Conservation (phyloP, 208 protist genomes). For the Herpetomonas tarakana region DNA sequence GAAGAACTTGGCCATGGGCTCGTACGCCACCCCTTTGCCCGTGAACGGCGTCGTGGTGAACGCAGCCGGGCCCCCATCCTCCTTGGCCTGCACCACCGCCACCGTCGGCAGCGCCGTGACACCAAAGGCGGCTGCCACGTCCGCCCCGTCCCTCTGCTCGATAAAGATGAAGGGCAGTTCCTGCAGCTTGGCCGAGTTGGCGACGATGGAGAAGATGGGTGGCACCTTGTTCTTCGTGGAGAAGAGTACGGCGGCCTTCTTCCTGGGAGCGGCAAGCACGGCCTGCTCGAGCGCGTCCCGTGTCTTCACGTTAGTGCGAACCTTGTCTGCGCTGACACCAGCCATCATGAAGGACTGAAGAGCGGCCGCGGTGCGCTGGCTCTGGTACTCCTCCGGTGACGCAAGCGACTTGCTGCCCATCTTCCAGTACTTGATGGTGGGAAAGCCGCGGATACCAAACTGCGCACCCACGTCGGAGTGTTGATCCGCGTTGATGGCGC, state of each 20-base stretch:
- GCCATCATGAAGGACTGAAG: constrained; percentile 59
- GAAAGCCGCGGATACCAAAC: constrained; percentile 84
- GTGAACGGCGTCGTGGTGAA: constrained; percentile 29
- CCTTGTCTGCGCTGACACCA: constrained; percentile 34
- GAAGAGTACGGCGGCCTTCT: constrained; percentile 68
- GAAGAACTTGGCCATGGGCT: constrained; percentile 69
- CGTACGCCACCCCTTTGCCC: constrained; percentile 52
- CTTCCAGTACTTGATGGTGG: constrained; percentile 93
- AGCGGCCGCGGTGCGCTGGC: constrained; percentile 52
- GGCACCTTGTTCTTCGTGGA: constrained; percentile 74
- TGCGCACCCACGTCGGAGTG: constrained; percentile 58
- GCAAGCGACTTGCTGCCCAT: constrained; percentile 51
- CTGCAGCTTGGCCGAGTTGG: constrained; percentile 64
- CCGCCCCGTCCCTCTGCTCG: constrained; percentile 16
- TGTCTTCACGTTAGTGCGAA: constrained; percentile 23
- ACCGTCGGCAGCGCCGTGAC: constrained; percentile 54
- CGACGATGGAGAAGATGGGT: constrained; percentile 76
- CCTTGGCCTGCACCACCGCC: constrained; percentile 28
- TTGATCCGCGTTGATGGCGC: constrained; percentile 80
- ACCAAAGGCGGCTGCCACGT: constrained; percentile 30
- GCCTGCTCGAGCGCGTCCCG: constrained; percentile 27
- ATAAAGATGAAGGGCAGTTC: constrained; percentile 75
- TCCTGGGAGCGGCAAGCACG: constrained; percentile 22
- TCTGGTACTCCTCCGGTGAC: constrained; percentile 64
- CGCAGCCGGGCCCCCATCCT: too few species aligned